Evolutionary conservation across 345 rosid species (phyloP).

Genomic region (Alliaria petiolata): DNA sequence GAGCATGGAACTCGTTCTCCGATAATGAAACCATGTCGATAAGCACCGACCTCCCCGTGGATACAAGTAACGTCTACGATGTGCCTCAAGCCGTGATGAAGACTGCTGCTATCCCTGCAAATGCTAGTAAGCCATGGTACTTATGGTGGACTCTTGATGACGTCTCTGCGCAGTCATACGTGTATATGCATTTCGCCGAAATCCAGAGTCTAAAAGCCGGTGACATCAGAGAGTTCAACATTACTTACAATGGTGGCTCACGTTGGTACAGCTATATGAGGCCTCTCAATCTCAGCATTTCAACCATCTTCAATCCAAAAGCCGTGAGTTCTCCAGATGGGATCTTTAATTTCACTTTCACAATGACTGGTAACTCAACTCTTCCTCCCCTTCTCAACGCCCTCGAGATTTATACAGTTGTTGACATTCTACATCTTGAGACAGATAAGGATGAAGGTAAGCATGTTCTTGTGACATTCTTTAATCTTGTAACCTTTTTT

Average conservation of each 20-base stretch:
- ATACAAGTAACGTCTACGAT: background rate
- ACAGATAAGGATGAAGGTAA: conserved; percentile 32
- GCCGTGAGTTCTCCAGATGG: background rate
- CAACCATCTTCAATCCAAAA: background rate
- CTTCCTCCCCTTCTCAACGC: conserved; percentile 41
- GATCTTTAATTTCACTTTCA: background rate
- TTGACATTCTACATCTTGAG: conserved; percentile 6
- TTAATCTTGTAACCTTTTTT: background rate
- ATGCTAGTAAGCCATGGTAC: background rate
- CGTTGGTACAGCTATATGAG: conserved; percentile 9
- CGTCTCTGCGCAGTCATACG: background rate
- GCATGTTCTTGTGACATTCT: background rate
- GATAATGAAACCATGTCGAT: background rate
- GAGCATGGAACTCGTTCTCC: conserved; percentile 18
- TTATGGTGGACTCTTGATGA: background rate
- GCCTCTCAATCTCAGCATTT: conserved; percentile 13
- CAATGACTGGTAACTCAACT: conserved; percentile 26
- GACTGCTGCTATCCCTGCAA: conserved; percentile 29
- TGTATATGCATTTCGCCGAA: conserved; percentile 45
- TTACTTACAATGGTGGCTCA: conserved; percentile 18
- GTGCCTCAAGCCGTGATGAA: conserved; percentile 33
- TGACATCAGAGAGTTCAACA: conserved; percentile 32
- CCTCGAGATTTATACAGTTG: conserved; percentile 29
- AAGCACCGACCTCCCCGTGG: background rate
- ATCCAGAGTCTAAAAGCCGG: background rate